Evolutionary conservation across 495 filamentous ascomycete species (phyloP), one percentile per base, ranked within the genome.

Genomic region (Cairneyella variabilis): DNA sequence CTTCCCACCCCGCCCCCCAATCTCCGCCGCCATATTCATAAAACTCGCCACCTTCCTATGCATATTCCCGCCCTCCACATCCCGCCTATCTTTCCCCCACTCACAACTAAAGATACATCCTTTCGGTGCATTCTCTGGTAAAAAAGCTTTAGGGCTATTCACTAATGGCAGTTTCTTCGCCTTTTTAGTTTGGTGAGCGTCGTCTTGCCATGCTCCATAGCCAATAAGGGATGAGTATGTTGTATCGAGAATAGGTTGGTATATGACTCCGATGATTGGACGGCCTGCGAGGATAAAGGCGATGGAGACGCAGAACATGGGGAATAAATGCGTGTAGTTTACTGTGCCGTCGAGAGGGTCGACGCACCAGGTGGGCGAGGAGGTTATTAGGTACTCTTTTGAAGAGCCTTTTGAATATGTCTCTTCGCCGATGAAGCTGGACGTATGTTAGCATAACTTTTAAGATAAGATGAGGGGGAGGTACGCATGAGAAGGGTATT

Each of bases 251-350:
- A 87, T 76, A 1, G 84, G 84, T 16, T 82, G 80, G 61, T 81
- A 78, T 58, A 88, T 82, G 2, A 88, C 76, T 9, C 84, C 84
- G 43, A 88, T 82, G 3, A 79, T 58, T 12, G 84, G 79, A 14
- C 67, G 55, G 51, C 76, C 71, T 38, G 74, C 63, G 25, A 84
- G 66, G 49, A 85, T 64, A 61, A 87, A 78, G 44, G 68, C 83
- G 64, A 87, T 85, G 25, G 77, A 82, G 56, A 86, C 76, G 63
- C 84, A 88, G 71, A 85, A 86, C 81, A 86, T 83, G 43, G 83
- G 84, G 67, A 86, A 85, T 11, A 85, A 68, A 64, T 88, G 84
- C 12, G 80, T 86, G 66, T 83, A 87, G 67, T 87, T 87, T 48
- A 87, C 83, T 12, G 84, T 88, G 60, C 84, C 84, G 55, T 88